Conservation (phyloP, 2,329 filamentous ascomycete genomes). For the Aureobasidium sp. region DNA sequence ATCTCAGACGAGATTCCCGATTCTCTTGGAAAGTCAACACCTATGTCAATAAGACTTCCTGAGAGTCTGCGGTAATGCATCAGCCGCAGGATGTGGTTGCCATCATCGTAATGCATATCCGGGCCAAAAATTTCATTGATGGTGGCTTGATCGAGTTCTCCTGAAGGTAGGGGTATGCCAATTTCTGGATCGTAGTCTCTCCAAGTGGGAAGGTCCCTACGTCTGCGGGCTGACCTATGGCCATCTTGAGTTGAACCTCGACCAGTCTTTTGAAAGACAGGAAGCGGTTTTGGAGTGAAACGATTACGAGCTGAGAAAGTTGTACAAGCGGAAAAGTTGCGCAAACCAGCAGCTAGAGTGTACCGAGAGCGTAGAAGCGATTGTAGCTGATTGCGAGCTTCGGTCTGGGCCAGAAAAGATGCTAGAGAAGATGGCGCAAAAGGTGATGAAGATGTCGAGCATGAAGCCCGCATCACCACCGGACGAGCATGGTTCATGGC, state of each 20-base stretch:
- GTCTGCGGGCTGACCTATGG: neutral
- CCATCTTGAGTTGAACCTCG: neutral
- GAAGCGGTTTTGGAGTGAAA: neutral
- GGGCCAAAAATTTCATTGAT: conserved; percentile 28
- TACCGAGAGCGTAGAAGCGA: neutral
- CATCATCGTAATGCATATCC: conserved; percentile 27
- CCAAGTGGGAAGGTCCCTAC: conserved; percentile 26
- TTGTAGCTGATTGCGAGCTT: neutral
- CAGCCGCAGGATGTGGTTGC: conserved; percentile 32
- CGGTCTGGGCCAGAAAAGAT: neutral
- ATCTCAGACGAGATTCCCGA: conserved; percentile 23
- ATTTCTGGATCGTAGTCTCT: conserved; percentile 32
- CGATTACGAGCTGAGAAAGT: conserved; percentile 1
- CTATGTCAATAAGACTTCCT: conserved; percentile 32
- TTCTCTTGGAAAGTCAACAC: conserved; percentile 26
- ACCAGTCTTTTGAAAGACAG: neutral
- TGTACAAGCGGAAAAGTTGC: neutral
- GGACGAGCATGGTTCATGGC: conserved; percentile 30
- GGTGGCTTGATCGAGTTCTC: conserved; percentile 24
- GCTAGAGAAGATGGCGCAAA: conserved; percentile 1
- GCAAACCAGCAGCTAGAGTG: neutral
- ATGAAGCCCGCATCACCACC: conserved; percentile 25
- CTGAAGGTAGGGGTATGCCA: conserved; percentile 30
- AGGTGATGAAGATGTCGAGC: conserved; percentile 12
- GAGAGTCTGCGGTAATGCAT: conserved; percentile 32